Evolutionary conservation across 306 rosid genomes (phyloP), one percentile per base, ranked within the genome.

Genomic region (Vachellia pachyceras): DNA sequence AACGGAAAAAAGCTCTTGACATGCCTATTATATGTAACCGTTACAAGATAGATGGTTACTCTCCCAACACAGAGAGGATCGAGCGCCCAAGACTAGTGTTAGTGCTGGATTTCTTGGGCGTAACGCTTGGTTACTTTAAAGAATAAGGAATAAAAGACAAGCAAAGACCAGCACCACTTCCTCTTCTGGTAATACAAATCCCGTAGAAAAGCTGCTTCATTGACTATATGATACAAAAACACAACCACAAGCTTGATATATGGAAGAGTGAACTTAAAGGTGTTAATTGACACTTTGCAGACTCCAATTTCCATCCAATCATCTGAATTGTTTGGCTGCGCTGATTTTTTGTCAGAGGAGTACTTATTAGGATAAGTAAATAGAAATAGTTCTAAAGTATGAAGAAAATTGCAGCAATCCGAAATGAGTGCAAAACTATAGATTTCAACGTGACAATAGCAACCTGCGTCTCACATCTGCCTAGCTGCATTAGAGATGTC

Each of bases 361-460:
- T 23, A 11, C 65, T 58, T 1, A 58, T 22, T 22, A 22, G 14
- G 36, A 52, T n/a, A n/a, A n/a, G n/a, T 22, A 22, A 20, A 8
- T 8, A 22, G 64, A 57, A 22, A 57, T 10, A 29, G 7, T 61
- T 13, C 4, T 29, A 7, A 29, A 61, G 37, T 2, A 33, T 6
- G 70, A 50, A 54, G 47, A 83, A 64, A 72, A 15, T 29, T 33
- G n/a, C n/a, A 29, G 68, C 40, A 61, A 61, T 29, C 68, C 40
- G n/a, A 29, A 61, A 25, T 11, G n/a, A n/a, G n/a, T n/a, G 37
- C 40, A 29, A 12, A 61, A 29, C 68, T 52, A 57, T 5, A 83
- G n/a, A 54, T 77, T 72, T 73, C 72, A 54, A 73, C 20, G 50
- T 52, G 68, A 60, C 46, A 57, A 46, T 37, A 76, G 73, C 18